These are phyloP conservation scores for Daldinia loculata DNA, from an alignment of 495 filamentous ascomycete species.

Conservation along the genomic window DNA sequence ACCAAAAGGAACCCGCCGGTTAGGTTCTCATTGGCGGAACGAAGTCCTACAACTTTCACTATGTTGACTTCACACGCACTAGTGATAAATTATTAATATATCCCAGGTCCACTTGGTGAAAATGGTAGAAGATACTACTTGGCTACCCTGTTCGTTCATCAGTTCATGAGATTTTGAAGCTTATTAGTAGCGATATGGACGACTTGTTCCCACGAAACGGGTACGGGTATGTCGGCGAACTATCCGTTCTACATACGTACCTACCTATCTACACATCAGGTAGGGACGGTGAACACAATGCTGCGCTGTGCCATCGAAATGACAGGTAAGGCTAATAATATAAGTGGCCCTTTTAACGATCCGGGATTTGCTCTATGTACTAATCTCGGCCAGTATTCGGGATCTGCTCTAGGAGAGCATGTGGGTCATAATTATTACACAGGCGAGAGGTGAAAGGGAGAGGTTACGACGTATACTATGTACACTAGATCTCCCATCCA, in stretches of 20 bases:
- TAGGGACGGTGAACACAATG: conserved; percentile 31
- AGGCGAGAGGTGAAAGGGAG: conserved; percentile 5
- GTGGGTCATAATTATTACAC: conserved; percentile 1
- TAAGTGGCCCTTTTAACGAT: conserved; percentile 29
- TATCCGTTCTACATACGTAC: conserved; percentile 21
- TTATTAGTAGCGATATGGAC: conserved; percentile 8
- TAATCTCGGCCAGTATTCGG: conserved; percentile 30
- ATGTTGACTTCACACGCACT: conserved; percentile 14
- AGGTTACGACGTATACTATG: conserved; percentile 19
- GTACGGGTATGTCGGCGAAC: conserved; percentile 28
- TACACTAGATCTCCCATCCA: conserved; percentile 27
- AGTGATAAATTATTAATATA: conserved; percentile 8
- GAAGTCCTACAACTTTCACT: conserved; percentile 29
- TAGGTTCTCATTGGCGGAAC: conserved; percentile 32
- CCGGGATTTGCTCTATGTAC: conserved; percentile 36
- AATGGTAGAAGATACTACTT: conserved; percentile 10
- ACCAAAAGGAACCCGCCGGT: conserved; percentile 10
- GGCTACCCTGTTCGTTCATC: background rate
- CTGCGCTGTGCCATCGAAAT: conserved; percentile 34
- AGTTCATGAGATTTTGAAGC: conserved; percentile 14
- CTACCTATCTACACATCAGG: conserved; percentile 7
- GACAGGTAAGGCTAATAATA: conserved; percentile 32
- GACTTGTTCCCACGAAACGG: conserved; percentile 14
- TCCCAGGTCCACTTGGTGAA: conserved; percentile 8
- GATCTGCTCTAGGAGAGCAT: conserved; percentile 16